A percentile compares a stretch with the other conserved stretches of the same genome.
These are phyloP conservation scores for Apiospora saccharicola DNA, from an alignment of 2,329 filamentous ascomycete species.

Conservation along the genomic window DNA sequence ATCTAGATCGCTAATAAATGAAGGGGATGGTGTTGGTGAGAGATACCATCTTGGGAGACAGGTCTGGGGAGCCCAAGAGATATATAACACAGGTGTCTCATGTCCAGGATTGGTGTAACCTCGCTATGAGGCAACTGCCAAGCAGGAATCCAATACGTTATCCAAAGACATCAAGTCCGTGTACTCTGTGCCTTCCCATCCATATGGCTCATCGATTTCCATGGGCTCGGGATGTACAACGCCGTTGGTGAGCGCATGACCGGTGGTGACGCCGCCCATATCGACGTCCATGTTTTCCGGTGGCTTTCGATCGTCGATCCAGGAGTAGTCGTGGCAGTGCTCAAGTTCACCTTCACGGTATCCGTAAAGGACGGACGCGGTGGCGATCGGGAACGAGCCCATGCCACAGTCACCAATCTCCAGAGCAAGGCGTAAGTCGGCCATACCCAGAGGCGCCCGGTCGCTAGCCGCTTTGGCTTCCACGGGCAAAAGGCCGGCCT, in stretches of 20 bases:
- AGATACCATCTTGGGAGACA: background rate
- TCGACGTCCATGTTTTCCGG: slow-evolving; percentile 40
- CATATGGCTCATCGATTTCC: slow-evolving; percentile 60
- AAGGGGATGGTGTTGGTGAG: background rate
- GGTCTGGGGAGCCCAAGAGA: background rate
- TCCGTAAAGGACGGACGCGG: slow-evolving; percentile 72
- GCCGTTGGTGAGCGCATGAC: slow-evolving; percentile 55
- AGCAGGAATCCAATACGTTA: slow-evolving; percentile 62
- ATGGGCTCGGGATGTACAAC: slow-evolving; percentile 57
- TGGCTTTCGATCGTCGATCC: slow-evolving; percentile 49
- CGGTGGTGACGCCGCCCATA: slow-evolving; percentile 42
- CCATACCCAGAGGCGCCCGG: slow-evolving; percentile 75
- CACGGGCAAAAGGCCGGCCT: slow-evolving; percentile 79
- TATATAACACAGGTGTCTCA: background rate
- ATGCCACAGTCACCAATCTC: slow-evolving; percentile 79
- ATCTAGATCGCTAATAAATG: slow-evolving; percentile 15
- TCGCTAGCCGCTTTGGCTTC: slow-evolving; percentile 80
- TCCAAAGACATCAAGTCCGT: slow-evolving; percentile 62
- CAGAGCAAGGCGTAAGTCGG: slow-evolving; percentile 79
- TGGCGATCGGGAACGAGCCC: slow-evolving; percentile 78
- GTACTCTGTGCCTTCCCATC: slow-evolving; percentile 67
- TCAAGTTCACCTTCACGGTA: slow-evolving; percentile 82
- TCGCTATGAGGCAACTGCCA: slow-evolving; percentile 50
- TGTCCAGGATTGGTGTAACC: slow-evolving; percentile 33
- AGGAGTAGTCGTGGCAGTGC: slow-evolving; percentile 67